These are phyloP conservation scores for Paramecium octaurelia DNA, from an alignment of 73 alveolate genomes.

Conservation along the genomic window DNA sequence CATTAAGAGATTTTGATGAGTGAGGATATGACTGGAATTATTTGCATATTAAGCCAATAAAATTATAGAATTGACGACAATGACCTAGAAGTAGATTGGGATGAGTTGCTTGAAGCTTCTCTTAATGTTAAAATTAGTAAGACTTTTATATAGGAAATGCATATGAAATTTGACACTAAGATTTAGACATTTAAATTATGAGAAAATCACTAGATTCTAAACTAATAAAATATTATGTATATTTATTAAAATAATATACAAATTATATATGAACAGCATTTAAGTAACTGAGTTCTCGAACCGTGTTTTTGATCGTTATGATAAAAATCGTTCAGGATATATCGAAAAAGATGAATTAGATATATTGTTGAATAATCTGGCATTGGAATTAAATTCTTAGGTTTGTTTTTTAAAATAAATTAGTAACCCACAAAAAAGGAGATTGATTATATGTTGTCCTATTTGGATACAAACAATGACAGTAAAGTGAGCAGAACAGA, in stretches of 20 bases:
- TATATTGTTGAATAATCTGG: not conserved
- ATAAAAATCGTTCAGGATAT: not conserved
- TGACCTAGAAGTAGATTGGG: constrained; percentile 36
- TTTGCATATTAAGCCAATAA: not conserved
- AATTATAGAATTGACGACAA: constrained; percentile 16
- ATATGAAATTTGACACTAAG: constrained; percentile 16
- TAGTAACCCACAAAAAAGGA: not conserved
- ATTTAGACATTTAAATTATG: constrained; percentile 4
- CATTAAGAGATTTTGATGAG: constrained; percentile 53
- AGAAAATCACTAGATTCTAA: not conserved
- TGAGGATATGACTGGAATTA: constrained; percentile 50
- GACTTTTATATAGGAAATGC: constrained; percentile 13
- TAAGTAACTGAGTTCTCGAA: not conserved
- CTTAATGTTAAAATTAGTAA: constrained; percentile 21
- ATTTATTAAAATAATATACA: not conserved
- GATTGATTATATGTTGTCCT: not conserved
- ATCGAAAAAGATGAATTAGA: not conserved
- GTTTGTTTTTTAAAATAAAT: not conserved
- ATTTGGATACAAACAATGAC: not conserved
- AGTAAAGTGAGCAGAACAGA: not conserved
- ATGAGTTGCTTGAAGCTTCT: not conserved
- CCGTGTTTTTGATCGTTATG: not conserved
- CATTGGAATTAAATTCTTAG: not conserved
- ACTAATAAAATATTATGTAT: not conserved
- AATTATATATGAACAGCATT: not conserved